Evolutionary conservation across 2,329 filamentous ascomycete genomes (phyloP).

Genomic region (Exophiala oligosperma): DNA sequence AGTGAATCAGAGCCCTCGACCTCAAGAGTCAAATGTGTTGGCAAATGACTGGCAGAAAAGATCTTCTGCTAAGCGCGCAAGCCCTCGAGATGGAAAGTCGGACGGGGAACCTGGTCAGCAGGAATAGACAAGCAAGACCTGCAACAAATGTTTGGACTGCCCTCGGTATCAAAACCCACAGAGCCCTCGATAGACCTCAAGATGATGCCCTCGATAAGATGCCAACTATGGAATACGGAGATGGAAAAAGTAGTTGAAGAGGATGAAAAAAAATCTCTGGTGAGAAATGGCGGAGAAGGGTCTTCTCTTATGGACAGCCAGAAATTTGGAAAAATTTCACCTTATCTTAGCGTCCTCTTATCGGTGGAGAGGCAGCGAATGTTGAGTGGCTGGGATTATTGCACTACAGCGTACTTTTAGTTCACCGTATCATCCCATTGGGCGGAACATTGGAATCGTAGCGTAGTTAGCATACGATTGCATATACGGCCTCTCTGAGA

Average conservation of each 20-base stretch:
- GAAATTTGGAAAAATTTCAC: slow-evolving; percentile 16
- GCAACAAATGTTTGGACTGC: slow-evolving; percentile 9
- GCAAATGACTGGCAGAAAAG: slow-evolving; percentile 23
- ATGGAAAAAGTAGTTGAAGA: not conserved
- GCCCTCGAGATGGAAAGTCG: slow-evolving; percentile 10
- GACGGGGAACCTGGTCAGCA: slow-evolving; percentile 11
- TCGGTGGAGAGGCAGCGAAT: not conserved
- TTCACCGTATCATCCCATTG: no score
- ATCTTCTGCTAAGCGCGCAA: slow-evolving; percentile 22
- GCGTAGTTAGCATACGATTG: no score
- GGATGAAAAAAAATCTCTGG: slow-evolving; percentile 7
- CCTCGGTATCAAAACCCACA: slow-evolving; percentile 22
- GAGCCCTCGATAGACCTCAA: slow-evolving; percentile 27
- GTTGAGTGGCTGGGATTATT: slow-evolving; percentile 5
- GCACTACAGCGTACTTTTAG: no score
- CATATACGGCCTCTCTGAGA: no score
- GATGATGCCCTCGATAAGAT: slow-evolving; percentile 25
- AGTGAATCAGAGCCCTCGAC: slow-evolving; percentile 27
- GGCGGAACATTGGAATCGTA: no score
- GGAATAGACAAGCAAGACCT: slow-evolving; percentile 26
- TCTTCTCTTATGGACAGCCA: not conserved
- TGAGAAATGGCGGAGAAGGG: not conserved
- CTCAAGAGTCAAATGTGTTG: slow-evolving; percentile 20
- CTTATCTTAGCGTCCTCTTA: slow-evolving; percentile 20
- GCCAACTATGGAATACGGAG: slow-evolving; percentile 21